Base-by-base conservation (phyloP, 176 grass and related monocot species). In the Puya raimondii region DNA sequence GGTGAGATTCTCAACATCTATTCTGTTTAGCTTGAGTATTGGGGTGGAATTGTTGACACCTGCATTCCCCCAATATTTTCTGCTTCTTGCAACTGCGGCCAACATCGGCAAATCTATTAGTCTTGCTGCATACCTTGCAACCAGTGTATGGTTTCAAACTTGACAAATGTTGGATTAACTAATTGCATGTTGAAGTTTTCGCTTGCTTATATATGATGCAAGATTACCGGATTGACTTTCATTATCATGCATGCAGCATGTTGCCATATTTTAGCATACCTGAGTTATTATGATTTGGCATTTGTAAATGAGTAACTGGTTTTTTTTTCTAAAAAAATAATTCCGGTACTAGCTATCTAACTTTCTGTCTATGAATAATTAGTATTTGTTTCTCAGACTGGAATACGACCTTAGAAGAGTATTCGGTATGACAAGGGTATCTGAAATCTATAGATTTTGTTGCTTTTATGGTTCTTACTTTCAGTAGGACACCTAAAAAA, bases 41-140 rank as follows among this genome's bases (percentile, higher is more conserved):
- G 33, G 65, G 33, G 33, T 67, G 26, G 65, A 67, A 47, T 67
- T 67, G 65, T 20, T 67, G 29, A 67, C 65, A 20, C 65, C 65
- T 67, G 65, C 27, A 26, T 49, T 67, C 27, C 65, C 65, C 33
- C 12, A 49, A 16, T 18, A 67, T 47, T 67, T 67, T 21, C 48
- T 67, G 33, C 65, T 67, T 48, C 65, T 67, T 67, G 42, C 65
- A 1, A 48, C 65, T 47, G 26, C 18, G 16, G 65, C 65, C 65
- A 67, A 67, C 26, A n/a, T 67, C 48, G 33, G 29, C 2, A 67
- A 67, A 47, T 67, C 65, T 49, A 49, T 67, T 15, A 67, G 65
- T 49, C 65, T 29, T 49, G 65, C 42, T 47, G 65, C 33, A 1
- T 48, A 67, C 42, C 65, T 67, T 47, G 65, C 65, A 67, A 67